Conservation (phyloP, 2,329 filamentous ascomycete species). For the Trichothecium sympodiale region DNA sequence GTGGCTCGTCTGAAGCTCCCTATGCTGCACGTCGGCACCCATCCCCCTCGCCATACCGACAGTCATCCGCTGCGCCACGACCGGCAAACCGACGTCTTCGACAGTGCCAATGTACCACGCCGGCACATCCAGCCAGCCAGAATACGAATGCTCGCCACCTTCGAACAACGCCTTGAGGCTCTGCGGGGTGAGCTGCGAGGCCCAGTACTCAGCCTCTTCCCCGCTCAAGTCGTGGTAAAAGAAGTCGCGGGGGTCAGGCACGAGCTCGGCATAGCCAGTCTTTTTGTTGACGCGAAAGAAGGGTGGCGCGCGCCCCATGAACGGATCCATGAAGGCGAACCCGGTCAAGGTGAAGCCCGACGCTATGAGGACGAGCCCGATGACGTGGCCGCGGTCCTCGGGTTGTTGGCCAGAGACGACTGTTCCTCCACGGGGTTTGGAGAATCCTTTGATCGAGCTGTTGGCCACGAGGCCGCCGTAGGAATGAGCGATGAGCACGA, state of each 20-base stretch:
- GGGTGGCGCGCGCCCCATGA: conserved; percentile 30
- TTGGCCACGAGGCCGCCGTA: conserved; percentile 29
- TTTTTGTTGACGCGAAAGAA: conserved; percentile 24
- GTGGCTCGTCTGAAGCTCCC: conserved; percentile 33
- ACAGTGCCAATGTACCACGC: conserved; percentile 32
- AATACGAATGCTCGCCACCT: conserved; percentile 29
- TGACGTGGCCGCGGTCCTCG: conserved; percentile 30
- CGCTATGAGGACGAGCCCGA: conserved; percentile 32
- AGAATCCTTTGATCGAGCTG: conserved; percentile 23
- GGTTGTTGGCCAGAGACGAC: no score
- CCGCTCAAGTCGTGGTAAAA: conserved; percentile 39
- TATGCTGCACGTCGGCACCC: conserved; percentile 22
- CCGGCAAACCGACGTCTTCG: conserved; percentile 28
- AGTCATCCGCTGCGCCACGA: conserved; percentile 23
- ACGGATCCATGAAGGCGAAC: conserved; percentile 25
- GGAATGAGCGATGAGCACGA: conserved; percentile 30
- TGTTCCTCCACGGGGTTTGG: no score
- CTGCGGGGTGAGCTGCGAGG: conserved; percentile 26
- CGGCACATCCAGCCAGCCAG: conserved; percentile 36
- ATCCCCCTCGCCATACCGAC: conserved; percentile 26
- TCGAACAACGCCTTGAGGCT: conserved; percentile 31
- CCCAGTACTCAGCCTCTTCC: conserved; percentile 31
- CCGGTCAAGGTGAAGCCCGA: conserved; percentile 29
- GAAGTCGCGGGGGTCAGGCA: conserved; percentile 23
- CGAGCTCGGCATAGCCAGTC: conserved; percentile 29